Base-by-base conservation (phyloP, 2,329 filamentous ascomycete species). In the Taxawa tesnikishii region DNA sequence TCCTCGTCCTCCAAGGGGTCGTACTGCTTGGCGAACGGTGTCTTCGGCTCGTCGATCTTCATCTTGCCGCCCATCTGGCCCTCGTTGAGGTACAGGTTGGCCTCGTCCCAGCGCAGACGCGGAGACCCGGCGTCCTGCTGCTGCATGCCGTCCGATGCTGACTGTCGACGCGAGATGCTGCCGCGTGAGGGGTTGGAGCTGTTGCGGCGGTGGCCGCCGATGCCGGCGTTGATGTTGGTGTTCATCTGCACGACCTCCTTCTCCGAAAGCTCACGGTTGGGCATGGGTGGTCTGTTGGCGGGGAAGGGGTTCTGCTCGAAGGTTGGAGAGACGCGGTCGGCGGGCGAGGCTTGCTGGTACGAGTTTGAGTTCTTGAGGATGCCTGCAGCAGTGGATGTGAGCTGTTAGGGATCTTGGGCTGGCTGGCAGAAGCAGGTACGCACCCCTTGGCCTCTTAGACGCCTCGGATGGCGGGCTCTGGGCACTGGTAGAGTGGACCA, bases 11-110 rank as follows among this genome's bases (percentile, higher is more conserved):
- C 84, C 26, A 75, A 56, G 4, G 87, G 85, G 51, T 96, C 83
- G 58, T 94, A 94, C 50, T 85, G 83, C 51, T 79, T 81, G 21
- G 84, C 90, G 55, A 88, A 98, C 4, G 90, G 90, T 6, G 90
- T 98, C 69, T 98, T 98, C 39, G 90, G 90, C 63, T 98, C 90
- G 44, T 85, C 83, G 43, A 98, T 98, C 68, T 96, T 98, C 90
- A 98, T 98, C 37, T 87, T 94, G 40, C 81, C 79, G 38, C 78
- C 84, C 59, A 83, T 87, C 59, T 96, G 84, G 59, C 96, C 88
- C 62, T 98, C 90, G 6, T 90, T 90, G 32, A 98, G 71, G 60
- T 94, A 98, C 18, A 98, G 71, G 53, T 98, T 98, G 28, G 83
- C 90, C 64, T 98, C 90, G 57, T 98, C 90, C 90, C 90, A 98